phyloP scores from a whole-genome alignment of 2,329 filamentous ascomycete species.

The Fusarium xyrophilum region DNA sequence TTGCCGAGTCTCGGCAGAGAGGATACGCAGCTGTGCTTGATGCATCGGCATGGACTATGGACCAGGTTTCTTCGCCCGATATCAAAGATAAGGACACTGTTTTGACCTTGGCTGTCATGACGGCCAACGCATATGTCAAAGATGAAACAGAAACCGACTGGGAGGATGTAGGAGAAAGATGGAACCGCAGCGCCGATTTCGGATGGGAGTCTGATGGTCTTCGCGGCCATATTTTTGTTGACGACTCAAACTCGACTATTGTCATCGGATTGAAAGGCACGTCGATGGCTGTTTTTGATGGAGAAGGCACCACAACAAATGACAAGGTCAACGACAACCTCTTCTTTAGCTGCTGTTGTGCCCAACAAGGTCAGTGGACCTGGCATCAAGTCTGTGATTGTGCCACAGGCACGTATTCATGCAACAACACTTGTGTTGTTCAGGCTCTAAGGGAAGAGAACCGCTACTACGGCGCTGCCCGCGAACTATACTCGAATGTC shows the following conservation, averaged over 20 bases:
- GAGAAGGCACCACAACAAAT: constrained; percentile 94
- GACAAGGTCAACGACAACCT: constrained; percentile 98
- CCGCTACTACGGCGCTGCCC: constrained; percentile 87
- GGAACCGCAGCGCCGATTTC: constrained; percentile 88
- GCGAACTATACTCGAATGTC: constrained; percentile 91
- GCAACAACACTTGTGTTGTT: constrained; percentile 89
- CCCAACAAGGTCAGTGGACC: constrained; percentile 85
- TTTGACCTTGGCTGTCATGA: constrained; percentile 84
- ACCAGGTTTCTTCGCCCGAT: constrained; percentile 80
- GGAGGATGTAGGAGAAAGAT: constrained; percentile 79
- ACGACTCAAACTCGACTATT: constrained; percentile 83
- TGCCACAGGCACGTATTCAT: constrained; percentile 83
- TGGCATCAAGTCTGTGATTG: constrained; percentile 96
- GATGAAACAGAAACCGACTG: constrained; percentile 76
- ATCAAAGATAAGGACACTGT: constrained; percentile 85
- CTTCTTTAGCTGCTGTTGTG: constrained; percentile 98
- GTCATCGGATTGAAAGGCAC: constrained; percentile 95
- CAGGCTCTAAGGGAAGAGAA: constrained; percentile 80
- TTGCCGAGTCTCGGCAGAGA: constrained; percentile 73
- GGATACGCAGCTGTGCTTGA: constrained; percentile 73
- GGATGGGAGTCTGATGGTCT: constrained; percentile 92
- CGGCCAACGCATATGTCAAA: constrained; percentile 86
- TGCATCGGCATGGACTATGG: constrained; percentile 80
- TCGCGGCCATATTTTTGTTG: constrained; percentile 89
- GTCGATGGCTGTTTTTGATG: constrained; percentile 88